phyloP scores from a whole-genome alignment of 345 rosid genomes.

The Geranium rotundifolium region DNA sequence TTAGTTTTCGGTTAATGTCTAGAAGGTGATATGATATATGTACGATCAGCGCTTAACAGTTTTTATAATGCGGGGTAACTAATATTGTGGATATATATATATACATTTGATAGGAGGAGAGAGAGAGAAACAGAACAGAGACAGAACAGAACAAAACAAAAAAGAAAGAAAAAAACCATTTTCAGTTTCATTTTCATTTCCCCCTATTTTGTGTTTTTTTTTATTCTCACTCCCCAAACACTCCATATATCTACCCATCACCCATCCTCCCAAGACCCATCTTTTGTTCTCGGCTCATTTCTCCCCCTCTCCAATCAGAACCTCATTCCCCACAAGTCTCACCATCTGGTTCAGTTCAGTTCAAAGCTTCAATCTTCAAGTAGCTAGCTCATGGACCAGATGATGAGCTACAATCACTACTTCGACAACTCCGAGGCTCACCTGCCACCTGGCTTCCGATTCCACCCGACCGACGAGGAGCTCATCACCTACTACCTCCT shows the following conservation, averaged over 20 bases:
- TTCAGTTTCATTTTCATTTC: neutral
- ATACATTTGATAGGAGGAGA: too few species aligned
- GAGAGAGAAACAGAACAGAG: too few species aligned
- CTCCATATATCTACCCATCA: constrained; percentile 1
- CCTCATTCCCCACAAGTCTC: neutral
- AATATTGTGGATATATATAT: too few species aligned
- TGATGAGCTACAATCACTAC: constrained; percentile 19
- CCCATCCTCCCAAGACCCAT: neutral
- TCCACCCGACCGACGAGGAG: constrained; percentile 95
- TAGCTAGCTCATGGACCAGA: neutral
- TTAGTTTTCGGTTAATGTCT: too few species aligned
- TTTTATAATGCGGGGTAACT: too few species aligned
- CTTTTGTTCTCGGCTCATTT: neutral
- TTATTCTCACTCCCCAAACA: neutral
- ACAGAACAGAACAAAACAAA: constrained; percentile 1
- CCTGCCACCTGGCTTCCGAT: constrained; percentile 87
- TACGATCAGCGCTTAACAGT: too few species aligned
- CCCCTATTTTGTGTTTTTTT: constrained; percentile 17
- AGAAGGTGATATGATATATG: too few species aligned
- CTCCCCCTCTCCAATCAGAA: too few species aligned
- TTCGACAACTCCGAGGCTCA: constrained; percentile 33
- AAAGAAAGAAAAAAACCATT: constrained; percentile 5
- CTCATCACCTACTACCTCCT: constrained; percentile 84
- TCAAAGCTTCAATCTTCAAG: too few species aligned
- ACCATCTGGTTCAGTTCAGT: neutral